Percentiles rank a stretch among this genome's conserved stretches.
Evolutionary conservation across 441 rosid species (phyloP).

Genomic region (Aleurites moluccanus): DNA sequence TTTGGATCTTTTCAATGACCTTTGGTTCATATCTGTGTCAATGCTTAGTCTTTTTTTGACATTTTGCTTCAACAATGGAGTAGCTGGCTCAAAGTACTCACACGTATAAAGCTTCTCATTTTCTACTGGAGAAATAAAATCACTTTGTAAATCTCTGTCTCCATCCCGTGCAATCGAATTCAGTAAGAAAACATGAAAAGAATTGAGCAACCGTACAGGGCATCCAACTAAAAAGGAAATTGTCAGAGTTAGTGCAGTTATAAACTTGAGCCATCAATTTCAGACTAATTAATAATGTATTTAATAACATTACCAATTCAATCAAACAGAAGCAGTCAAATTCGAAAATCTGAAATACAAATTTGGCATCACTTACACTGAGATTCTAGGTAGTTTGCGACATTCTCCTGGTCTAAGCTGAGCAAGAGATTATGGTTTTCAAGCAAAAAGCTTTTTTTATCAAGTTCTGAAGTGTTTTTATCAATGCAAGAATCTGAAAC

Average conservation of each 20-base stretch:
- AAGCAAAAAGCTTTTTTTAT: background rate
- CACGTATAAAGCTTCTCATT: background rate
- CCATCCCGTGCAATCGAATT: background rate
- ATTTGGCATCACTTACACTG: constrained; percentile 1
- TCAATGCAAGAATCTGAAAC: too few species aligned
- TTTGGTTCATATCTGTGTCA: background rate
- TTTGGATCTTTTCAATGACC: background rate
- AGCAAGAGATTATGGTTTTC: background rate
- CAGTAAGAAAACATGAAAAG: background rate
- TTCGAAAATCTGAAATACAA: background rate
- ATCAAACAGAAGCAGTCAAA: too few species aligned
- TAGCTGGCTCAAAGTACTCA: constrained; percentile 2
- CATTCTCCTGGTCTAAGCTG: background rate
- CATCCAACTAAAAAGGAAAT: too few species aligned
- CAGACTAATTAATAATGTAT: background rate
- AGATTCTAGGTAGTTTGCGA: background rate
- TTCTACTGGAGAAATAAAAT: background rate
- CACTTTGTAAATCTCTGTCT: background rate
- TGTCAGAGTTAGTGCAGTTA: background rate
- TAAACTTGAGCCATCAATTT: background rate
- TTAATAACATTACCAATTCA: background rate
- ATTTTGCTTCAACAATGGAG: constrained; percentile 5
- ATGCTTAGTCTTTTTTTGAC: constrained; percentile 1
- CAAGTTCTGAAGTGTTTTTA: background rate
- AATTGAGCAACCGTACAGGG: too few species aligned